Base-by-base conservation (phyloP, 2,329 filamentous ascomycete genomes). In the Scortechinia acanthostroma region DNA sequence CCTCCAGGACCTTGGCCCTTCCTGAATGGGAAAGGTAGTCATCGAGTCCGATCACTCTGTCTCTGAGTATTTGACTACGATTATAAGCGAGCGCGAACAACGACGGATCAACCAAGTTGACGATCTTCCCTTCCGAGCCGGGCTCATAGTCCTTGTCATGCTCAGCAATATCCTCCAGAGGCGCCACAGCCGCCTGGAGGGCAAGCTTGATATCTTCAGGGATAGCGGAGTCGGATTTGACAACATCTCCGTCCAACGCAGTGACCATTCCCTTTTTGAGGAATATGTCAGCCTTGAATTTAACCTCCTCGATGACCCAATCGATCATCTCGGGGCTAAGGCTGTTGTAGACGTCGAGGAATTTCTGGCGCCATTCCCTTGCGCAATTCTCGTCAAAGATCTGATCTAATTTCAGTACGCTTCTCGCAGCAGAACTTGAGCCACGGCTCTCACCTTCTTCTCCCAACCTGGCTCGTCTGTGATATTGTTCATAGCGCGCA, bases 31-130 rank as follows among this genome's bases (percentile, higher is more conserved):
- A 10, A 10, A 30, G n/a, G 25, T n/a, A 30, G 25, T 30, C 25
- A n/a, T 30, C n/a, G 10, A 30, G n/a, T 10, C n/a, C 25, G n/a
- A 30, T 30, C 10, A 30, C 10, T 30, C 25, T 10, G 25, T 30
- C 25, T n/a, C 10, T 10, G 10, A 30, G 25, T 10, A 30, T n/a
- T 10, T 30, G 25, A 30, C 10, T 30, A 10, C 25, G 25, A 30
- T 30, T n/a, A 30, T 10, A 30, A n/a, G n/a, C 25, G n/a, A 30
- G 10, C 10, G 25, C 25, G 25, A 30, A 30, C 25, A 30, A n/a
- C 25, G 25, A 30, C n/a, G 25, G 25, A 30, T 30, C 25, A 30
- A 30, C 25, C 25, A 30, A n/a, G n/a, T 30, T n/a, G 25, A 30
- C n/a, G 25, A 30, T n/a, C n/a, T 10, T 30, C n/a, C n/a, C 25